A percentile compares a stretch with the other conserved stretches of the same genome.
These are phyloP conservation scores for Crithidia fasciculata DNA, from an alignment of 208 protist genomes.

Conservation along the genomic window DNA sequence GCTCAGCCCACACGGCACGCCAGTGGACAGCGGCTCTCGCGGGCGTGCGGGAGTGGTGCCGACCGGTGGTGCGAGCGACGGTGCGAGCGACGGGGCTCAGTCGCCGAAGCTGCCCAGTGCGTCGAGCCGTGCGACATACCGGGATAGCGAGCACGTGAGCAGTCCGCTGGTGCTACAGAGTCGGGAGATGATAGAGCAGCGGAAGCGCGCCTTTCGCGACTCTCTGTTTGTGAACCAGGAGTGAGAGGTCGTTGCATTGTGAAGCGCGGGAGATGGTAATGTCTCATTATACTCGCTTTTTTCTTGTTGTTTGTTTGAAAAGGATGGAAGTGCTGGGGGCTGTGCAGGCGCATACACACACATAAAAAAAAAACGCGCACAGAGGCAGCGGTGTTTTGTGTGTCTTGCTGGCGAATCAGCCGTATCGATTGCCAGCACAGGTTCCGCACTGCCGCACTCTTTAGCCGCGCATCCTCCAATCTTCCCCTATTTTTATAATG, in stretches of 20 bases:
- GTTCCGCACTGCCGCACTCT: too few species aligned
- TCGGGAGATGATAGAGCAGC: conserved; percentile 7
- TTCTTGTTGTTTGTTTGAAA: background rate
- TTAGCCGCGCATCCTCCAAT: too few species aligned
- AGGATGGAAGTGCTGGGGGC: too few species aligned
- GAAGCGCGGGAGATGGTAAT: too few species aligned
- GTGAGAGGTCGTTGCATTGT: background rate
- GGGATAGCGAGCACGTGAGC: background rate
- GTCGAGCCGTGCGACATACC: background rate
- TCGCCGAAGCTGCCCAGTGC: background rate
- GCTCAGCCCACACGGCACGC: background rate
- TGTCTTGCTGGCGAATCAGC: too few species aligned
- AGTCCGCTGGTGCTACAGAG: background rate
- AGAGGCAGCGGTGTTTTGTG: background rate
- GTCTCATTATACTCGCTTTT: too few species aligned
- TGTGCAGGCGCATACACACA: too few species aligned
- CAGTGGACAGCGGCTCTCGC: background rate
- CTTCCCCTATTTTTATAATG: background rate
- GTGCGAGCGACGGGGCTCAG: background rate
- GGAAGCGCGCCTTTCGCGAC: conserved; percentile 1
- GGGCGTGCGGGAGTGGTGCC: background rate
- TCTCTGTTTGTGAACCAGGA: conserved; percentile 13
- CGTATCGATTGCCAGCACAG: too few species aligned
- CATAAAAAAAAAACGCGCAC: too few species aligned
- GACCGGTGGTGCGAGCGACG: background rate